Conservation (phyloP, 305 asterid species). For the Striga hermonthica region DNA sequence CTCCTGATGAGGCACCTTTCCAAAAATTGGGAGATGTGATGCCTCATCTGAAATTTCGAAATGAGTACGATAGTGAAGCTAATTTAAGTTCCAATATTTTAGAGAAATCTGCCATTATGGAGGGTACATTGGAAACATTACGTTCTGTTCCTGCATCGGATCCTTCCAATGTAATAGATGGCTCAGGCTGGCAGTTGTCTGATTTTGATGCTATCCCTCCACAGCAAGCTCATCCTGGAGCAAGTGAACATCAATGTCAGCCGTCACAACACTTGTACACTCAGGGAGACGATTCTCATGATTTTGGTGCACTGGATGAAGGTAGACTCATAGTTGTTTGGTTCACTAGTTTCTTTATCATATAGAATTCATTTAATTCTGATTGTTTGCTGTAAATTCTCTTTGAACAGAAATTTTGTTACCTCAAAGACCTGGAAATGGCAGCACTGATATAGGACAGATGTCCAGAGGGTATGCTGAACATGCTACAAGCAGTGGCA, state of each 20-base stretch:
- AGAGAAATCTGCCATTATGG: conserved; percentile 48
- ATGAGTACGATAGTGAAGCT: conserved; percentile 38
- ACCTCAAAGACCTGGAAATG: conserved; percentile 83
- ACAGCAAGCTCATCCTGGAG: conserved; percentile 44
- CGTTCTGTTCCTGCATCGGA: conserved; percentile 40
- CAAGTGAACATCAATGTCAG: conserved; percentile 48
- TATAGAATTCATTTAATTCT: conserved; percentile 23
- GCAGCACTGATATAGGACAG: conserved; percentile 55
- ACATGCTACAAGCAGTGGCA: conserved; percentile 41
- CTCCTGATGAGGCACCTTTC: conserved; percentile 74
- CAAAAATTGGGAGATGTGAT: conserved; percentile 77
- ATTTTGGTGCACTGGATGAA: conserved; percentile 65
- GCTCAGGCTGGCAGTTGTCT: conserved; percentile 51
- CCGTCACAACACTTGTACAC: conserved; percentile 47
- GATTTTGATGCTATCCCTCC: conserved; percentile 54
- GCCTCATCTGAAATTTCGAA: conserved; percentile 73
- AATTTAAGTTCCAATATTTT: conserved; percentile 37
- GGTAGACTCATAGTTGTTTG: conserved; percentile 43
- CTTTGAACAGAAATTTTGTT: conserved; percentile 60
- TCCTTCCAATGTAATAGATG: conserved; percentile 42
- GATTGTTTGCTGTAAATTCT: conserved; percentile 24
- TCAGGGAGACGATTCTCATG: conserved; percentile 48
- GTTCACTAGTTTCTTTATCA: conserved; percentile 18
- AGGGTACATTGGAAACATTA: conserved; percentile 24
- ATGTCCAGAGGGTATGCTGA: conserved; percentile 45